These are phyloP conservation scores for Neurospora intermedia DNA, from an alignment of 495 filamentous ascomycete genomes.

Conservation along the genomic window DNA sequence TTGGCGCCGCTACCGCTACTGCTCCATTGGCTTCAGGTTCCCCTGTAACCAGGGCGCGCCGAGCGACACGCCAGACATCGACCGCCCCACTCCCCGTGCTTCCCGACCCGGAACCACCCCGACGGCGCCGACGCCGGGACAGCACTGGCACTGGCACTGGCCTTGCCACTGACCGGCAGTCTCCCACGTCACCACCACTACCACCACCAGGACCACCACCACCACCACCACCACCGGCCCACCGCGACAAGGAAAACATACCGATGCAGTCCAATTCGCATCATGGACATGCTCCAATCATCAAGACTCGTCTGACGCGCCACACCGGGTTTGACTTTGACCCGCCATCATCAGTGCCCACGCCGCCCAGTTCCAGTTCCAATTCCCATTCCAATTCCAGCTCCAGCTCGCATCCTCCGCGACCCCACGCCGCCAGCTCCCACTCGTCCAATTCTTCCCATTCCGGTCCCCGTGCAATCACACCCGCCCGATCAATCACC, in stretches of 20 bases:
- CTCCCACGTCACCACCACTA: neutral
- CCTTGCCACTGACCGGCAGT: conserved; percentile 5
- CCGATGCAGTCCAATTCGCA: conserved; percentile 6
- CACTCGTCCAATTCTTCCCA: neutral
- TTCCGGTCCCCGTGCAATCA: neutral
- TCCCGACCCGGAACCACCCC: conserved; percentile 19
- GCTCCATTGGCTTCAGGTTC: conserved; percentile 7
- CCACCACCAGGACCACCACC: neutral
- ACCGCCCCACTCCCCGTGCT: conserved; percentile 18
- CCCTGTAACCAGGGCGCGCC: conserved; percentile 16
- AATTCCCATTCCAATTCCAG: neutral
- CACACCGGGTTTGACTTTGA: conserved; percentile 6
- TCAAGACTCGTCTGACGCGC: conserved; percentile 12
- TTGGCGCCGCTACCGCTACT: neutral
- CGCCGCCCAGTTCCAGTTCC: neutral
- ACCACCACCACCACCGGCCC: neutral
- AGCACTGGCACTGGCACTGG: neutral
- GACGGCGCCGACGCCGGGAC: conserved; percentile 25
- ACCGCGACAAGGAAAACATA: conserved; percentile 22
- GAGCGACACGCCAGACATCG: conserved; percentile 35
- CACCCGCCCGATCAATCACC: neutral
- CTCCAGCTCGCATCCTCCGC: neutral
- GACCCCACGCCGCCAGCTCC: neutral
- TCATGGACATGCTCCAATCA: neutral
- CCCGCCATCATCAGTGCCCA: neutral